Base-by-base conservation (phyloP, 2,329 filamentous ascomycete species). In the Colletotrichum tanaceti region DNA sequence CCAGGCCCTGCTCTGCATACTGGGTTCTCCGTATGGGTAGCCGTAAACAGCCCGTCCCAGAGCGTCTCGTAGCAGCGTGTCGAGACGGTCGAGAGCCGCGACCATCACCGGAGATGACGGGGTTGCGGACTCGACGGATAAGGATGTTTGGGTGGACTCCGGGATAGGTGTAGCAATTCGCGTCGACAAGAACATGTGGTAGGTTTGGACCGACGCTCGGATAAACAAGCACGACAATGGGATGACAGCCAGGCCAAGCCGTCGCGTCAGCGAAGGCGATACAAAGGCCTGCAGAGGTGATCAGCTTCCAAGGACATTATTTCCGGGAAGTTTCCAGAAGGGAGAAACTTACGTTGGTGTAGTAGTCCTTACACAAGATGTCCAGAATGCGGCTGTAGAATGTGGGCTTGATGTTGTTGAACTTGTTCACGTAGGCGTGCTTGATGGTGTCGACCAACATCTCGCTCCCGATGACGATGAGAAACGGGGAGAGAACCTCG, bases 371-470 rank as follows among this genome's bases (percentile, higher is more conserved):
- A 72, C 94, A 94, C 9, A 99, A 83, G 5, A 99, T 93, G 76
- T 99, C 97, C 18, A 98, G 86, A 76, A 96, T 97, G 28, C 94
- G 89, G 60, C 89, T 88, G 78, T 99, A 99, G 64, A 99, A 92
- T 7, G 87, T 89, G 3, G 96, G 96, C 72, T 96, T 95, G 73
- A 94, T 94, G 74, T 97, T 97, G 84, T 99, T 99, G 83, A 99
- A 99, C 77, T 99, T 99, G 77, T 91, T 94, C 77, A 99, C 97
- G 77, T 98, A 99, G 24, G 93, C 93, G 77, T 99, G 97, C 79
- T 99, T 99, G 78, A 98, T 88, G 88, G 93, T 94, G 79, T 99
- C 96, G 2, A 99, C 96, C 10, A 97, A 82, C 90, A 98, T 98
- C 80, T 99, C 96, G 71, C 94, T 97, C 1, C 94, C 95, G 7